Evolutionary conservation across 345 rosid species (phyloP).

Genomic region (rapeseed (Brassica napus)): Da-Ae NC_063436.1:19588501-19589000

Average conservation of each 20-base stretch:
- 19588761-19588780: conserved; percentile 12
- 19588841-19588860: conserved; percentile 19
- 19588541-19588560: no score
- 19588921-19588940: conserved; percentile 12
- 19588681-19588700: neutral
- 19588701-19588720: conserved; percentile 7
- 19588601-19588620: no score
- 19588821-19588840: conserved; percentile 17
- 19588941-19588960: conserved; percentile 1
- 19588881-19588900: conserved; percentile 1
- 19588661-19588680: no score
- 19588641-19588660: no score
- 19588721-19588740: neutral
- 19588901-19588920: conserved; percentile 19
- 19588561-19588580: no score
- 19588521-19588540: neutral
- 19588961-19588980: conserved; percentile 29
- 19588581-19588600: no score
- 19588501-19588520: no score
- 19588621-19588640: no score
- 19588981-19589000: conserved; percentile 14
- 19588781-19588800: conserved; percentile 14
- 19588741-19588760: conserved; percentile 1
- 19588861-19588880: conserved; percentile 28
- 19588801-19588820: conserved; percentile 6